Conservation (phyloP, 345 rosid species). For the Lumnitzera littorea region DNA sequence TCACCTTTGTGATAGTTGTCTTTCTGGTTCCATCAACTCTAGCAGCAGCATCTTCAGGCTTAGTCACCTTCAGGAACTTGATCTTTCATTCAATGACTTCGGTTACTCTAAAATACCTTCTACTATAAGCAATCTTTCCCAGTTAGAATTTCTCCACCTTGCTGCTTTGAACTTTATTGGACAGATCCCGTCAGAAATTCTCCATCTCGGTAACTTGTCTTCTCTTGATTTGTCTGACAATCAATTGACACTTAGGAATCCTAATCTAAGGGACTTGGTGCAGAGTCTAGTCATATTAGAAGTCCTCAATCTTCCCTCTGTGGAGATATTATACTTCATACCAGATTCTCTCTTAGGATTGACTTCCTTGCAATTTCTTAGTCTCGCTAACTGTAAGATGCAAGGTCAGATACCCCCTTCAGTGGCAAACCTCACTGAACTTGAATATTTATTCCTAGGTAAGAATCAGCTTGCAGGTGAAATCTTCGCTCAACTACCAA, state of each 20-base stretch:
- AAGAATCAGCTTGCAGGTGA: not conserved
- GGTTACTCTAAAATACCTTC: constrained; percentile 6
- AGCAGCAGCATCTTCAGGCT: constrained; percentile 16
- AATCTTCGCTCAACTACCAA: constrained; percentile 7
- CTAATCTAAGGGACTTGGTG: not conserved
- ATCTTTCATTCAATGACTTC: constrained; percentile 15
- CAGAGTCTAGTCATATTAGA: constrained; percentile 1
- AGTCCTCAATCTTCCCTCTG: not conserved
- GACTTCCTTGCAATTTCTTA: not conserved
- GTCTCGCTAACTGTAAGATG: not conserved
- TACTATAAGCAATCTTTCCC: constrained; percentile 4
- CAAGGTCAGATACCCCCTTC: not conserved
- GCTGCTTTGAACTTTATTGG: constrained; percentile 8
- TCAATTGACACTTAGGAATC: not conserved
- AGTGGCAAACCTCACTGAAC: not conserved
- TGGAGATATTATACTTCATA: not conserved
- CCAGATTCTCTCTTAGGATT: not conserved
- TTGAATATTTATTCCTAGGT: accelerated
- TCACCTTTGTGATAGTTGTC: constrained; percentile 9
- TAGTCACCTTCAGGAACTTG: constrained; percentile 10
- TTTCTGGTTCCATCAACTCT: constrained; percentile 12
- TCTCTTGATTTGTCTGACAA: constrained; percentile 1
- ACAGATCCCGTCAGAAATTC: constrained; percentile 2
- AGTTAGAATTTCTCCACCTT: constrained; percentile 7
- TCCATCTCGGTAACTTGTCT: constrained; percentile 2